Percentiles rank a stretch among this genome's conserved stretches.
phyloP scores from a whole-genome alignment of 1,284 basidiomycete species.

The Ceratobasidium sp. region DNA sequence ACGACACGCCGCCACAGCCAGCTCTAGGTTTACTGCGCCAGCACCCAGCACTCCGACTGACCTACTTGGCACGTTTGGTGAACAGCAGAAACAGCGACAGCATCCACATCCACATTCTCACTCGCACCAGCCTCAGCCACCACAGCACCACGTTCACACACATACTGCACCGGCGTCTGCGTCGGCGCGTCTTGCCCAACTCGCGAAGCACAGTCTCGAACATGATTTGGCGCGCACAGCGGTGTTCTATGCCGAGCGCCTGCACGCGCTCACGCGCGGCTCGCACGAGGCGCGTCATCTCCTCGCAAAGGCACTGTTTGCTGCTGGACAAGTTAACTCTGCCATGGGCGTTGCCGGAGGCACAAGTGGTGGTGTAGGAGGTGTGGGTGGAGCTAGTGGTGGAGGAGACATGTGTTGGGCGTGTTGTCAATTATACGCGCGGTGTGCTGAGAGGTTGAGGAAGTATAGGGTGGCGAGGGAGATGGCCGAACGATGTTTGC shows the following conservation, averaged over 20 bases:
- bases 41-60: conserved; percentile 21
- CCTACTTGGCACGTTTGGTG: neutral
- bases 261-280: conserved; percentile 28
- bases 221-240: conserved; percentile 77
- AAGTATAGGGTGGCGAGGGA: conserved; percentile 77
- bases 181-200: conserved; percentile 22
- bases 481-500: conserved; percentile 46
- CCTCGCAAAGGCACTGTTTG: conserved; percentile 80
- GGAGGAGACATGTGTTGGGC: conserved; percentile 73
- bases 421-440: conserved; percentile 78
- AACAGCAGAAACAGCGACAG: neutral
- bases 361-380: conserved; percentile 57
- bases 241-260: conserved; percentile 80
- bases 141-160: conserved; percentile 10
- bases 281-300: conserved; percentile 84
- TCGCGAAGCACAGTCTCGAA: conserved; percentile 64
- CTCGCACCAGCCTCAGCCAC: neutral
- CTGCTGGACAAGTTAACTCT: conserved; percentile 78
- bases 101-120: conserved; percentile 4
- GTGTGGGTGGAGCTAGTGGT: conserved; percentile 45
- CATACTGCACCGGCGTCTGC: conserved; percentile 6
- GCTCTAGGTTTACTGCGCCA: conserved; percentile 9
- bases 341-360: conserved; percentile 72
- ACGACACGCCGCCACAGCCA: neutral
- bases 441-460: conserved; percentile 76